phyloP scores from a whole-genome alignment of 129 eudicot species.

The Artemisia argyi region DNA sequence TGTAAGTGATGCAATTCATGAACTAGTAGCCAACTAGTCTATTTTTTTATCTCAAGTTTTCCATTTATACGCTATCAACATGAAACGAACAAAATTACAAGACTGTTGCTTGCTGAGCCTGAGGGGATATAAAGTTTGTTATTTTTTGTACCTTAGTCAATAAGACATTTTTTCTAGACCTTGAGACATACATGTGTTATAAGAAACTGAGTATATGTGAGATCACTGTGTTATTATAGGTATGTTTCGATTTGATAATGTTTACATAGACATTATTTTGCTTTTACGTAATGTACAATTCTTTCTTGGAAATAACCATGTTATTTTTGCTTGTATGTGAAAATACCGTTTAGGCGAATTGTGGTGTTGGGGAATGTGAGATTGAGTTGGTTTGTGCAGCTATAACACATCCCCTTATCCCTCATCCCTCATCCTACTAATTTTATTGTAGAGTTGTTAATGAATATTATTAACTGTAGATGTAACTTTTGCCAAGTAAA shows the following conservation, averaged over 20 bases:
- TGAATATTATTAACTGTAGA: too few relatives aligned
- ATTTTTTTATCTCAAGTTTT: not conserved
- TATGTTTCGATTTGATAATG: not conserved
- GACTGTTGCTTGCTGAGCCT: conserved; percentile 16
- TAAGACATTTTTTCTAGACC: conserved; percentile 21
- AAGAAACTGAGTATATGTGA: not conserved
- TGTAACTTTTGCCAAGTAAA: too few relatives aligned
- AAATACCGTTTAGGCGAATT: too few relatives aligned
- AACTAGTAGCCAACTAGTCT: conserved; percentile 73
- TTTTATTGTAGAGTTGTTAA: too few relatives aligned
- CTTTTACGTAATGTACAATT: too few relatives aligned
- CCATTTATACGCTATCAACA: not conserved
- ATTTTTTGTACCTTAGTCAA: conserved; percentile 29
- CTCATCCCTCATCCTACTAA: too few relatives aligned
- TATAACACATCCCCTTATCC: too few relatives aligned
- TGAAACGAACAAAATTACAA: not conserved
- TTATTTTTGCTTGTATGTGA: too few relatives aligned
- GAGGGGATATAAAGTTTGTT: conserved; percentile 11
- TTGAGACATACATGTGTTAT: not conserved
- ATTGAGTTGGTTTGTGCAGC: too few relatives aligned
- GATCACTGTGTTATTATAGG: not conserved
- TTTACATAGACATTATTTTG: not conserved
- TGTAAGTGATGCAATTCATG: conserved; percentile 85
- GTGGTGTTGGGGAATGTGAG: too few relatives aligned
- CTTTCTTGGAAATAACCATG: too few relatives aligned